Evolutionary conservation across 495 filamentous ascomycete genomes (phyloP), one percentile per base, ranked within the genome.

Genomic region (Barbatosphaeria neglecta): DNA sequence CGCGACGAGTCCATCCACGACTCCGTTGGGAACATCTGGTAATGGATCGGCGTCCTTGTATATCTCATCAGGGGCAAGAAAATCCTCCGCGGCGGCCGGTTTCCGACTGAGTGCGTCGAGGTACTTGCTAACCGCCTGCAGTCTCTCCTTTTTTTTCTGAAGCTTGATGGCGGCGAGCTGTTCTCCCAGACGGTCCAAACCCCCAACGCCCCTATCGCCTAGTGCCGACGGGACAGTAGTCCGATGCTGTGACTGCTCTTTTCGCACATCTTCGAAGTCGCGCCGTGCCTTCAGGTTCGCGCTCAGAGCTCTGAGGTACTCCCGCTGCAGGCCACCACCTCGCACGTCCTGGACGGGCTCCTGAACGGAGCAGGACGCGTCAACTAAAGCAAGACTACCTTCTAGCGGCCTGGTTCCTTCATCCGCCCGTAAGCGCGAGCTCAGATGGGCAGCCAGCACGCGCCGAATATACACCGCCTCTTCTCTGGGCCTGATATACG

Each of bases 291-390:
- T 66, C 28, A 79, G 58, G 50, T 81, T 81, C 33, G 70, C 76
- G 46, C 66, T 65, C n/a, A 82, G 57, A 3, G 78, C 78, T 35
- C 78, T 63, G 37, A 82, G 56, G 45, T 81, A 84, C 47, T 77
- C 66, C 47, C 59, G 57, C 19, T 68, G 65, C 1, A 57, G 59
- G n/a, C 63, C 67, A n/a, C 31, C n/a, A 37, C 33, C 39, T 4
- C 20, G 19, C 4, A 24, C 39, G 13, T 41, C 39, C 5, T 41
- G 39, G 2, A 1, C 56, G 56, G 0, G 60, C 46, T 19, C 55
- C 45, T 20, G 45, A 42, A 61, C 18, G 39, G 51, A 28, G 40
- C 28, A 47, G 15, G 52, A 54, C 6, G 56, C 24, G 6, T 68
- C 63, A 15, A 66, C 47, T 9, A 74, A 64, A 15, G 62, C 61